phyloP scores from a whole-genome alignment of 345 rosid genomes.

The Brassica carinata region DNA sequence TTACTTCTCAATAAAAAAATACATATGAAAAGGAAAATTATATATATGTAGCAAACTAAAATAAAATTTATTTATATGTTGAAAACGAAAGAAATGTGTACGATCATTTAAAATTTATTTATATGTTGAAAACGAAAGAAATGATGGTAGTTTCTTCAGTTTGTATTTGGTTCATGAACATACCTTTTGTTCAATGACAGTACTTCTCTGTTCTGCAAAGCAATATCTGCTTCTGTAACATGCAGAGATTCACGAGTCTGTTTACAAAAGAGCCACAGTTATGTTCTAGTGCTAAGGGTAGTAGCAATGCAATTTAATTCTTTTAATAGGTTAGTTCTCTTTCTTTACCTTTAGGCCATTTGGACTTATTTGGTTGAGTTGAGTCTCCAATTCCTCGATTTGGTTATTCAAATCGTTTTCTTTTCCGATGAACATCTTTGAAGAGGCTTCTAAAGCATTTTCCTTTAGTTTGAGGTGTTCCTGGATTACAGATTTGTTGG shows the following conservation, averaged over 20 bases:
- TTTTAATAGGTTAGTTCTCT: background rate
- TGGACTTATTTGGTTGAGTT: conserved; percentile 52
- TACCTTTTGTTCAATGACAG: conserved; percentile 45
- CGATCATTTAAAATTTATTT: no score
- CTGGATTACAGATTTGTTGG: conserved; percentile 38
- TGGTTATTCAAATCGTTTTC: conserved; percentile 54
- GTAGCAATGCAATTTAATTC: background rate
- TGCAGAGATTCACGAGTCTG: conserved; percentile 10
- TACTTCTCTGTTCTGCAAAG: conserved; percentile 32
- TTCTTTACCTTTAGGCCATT: conserved; percentile 45
- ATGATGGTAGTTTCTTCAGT: background rate
- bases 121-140: background rate
- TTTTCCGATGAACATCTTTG: conserved; percentile 56
- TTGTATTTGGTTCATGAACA: conserved; percentile 11
- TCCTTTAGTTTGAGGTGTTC: conserved; percentile 66
- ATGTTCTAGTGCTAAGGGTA: background rate
- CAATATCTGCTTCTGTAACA: background rate
- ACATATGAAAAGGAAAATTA: no score
- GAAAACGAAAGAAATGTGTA: no score
- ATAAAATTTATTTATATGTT: no score
- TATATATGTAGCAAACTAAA: no score
- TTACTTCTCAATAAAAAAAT: no score
- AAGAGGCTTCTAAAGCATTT: conserved; percentile 58
- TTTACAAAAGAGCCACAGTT: background rate
- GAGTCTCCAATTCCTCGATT: conserved; percentile 60